Base-by-base conservation (phyloP, 257 asterid species). In the Datura wrightii region DNA sequence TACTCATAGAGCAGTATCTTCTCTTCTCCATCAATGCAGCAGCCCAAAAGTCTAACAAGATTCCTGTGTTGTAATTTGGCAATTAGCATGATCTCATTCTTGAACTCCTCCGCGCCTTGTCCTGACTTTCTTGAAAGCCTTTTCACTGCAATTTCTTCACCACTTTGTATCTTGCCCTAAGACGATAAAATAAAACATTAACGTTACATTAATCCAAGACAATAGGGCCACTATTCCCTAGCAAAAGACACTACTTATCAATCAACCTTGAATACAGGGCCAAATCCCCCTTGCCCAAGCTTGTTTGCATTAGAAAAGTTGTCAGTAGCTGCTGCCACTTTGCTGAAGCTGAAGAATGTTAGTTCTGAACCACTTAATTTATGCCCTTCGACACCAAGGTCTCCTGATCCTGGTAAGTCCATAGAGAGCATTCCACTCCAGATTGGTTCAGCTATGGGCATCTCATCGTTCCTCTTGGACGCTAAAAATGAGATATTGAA, bases 281-380 rank as follows among this genome's bases (percentile, higher is more conserved):
- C 99, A 72, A 94, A 96, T 86, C 99, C 99, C 60, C 99, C 99
- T 56, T 93, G 92, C 69, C 99, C 99, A 3, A 96, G 97, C 88
- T 91, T 92, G 79, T 93, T 94, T 84, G 70, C 83, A 44, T 85
- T 14, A 2, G 97, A 89, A 83, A 96, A 96, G 80, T 93, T 89
- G 83, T 87, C 69, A 1, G 99, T 93, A n/a, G 98, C 97, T n/a
- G 88, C 88, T 58, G 89, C 93, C 46, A 94, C 85, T 79, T 80
- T 54, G 84, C 80, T 85, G 89, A 94, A 93, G 82, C 84, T 91
- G 91, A 85, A 90, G 88, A 91, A 84, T 11, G 92, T 71, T 19
- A 93, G 85, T 66, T 92, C 99, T 19, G 90, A 71, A 62, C 94
- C 93, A 63, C 84, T 87, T 62, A 91, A 87, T 86, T 87, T 91